Conservation (phyloP, 1,284 basidiomycete genomes). For the Lentinus polychrous region DNA sequence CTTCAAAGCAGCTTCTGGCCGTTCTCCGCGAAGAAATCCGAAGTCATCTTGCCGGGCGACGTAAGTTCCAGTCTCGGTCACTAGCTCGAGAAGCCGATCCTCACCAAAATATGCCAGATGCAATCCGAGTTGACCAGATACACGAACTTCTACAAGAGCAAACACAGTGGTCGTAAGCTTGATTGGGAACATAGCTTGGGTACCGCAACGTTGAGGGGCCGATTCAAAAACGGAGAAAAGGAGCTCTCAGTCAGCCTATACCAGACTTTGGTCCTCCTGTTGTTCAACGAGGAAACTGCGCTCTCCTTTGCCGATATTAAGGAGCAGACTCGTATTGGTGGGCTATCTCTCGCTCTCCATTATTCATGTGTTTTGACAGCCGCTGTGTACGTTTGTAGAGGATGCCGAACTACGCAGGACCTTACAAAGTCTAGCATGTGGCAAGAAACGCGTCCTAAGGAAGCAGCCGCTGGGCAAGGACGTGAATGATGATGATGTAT, state of each 20-base stretch:
- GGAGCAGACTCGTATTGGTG: conserved; percentile 71
- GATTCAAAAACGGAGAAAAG: conserved; percentile 69
- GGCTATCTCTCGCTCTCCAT: conserved; percentile 21
- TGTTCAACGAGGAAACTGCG: conserved; percentile 75
- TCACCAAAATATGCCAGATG: conserved; percentile 42
- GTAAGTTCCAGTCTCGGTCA: conserved; percentile 29
- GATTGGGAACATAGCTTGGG: conserved; percentile 83
- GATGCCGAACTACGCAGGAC: conserved; percentile 74
- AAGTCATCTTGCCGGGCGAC: conserved; percentile 43
- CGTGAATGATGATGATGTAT: conserved; percentile 71
- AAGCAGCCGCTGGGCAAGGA: conserved; percentile 81
- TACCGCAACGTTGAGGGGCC: conserved; percentile 64
- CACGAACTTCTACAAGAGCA: conserved; percentile 63
- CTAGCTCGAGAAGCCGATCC: not conserved
- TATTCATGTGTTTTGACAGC: not conserved
- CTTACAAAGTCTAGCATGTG: conserved; percentile 88
- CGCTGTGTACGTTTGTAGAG: conserved; percentile 36
- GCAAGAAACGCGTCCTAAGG: conserved; percentile 82
- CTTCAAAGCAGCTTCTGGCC: conserved; percentile 76
- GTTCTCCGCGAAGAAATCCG: conserved; percentile 45
- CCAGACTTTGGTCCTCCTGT: conserved; percentile 81
- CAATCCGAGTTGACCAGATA: conserved; percentile 60
- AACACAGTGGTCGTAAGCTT: conserved; percentile 68
- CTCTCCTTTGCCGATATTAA: conserved; percentile 67
- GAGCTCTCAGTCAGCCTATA: conserved; percentile 89